phyloP scores from a whole-genome alignment of 2,329 filamentous ascomycete species.

The Diaporthe sp. region DNA sequence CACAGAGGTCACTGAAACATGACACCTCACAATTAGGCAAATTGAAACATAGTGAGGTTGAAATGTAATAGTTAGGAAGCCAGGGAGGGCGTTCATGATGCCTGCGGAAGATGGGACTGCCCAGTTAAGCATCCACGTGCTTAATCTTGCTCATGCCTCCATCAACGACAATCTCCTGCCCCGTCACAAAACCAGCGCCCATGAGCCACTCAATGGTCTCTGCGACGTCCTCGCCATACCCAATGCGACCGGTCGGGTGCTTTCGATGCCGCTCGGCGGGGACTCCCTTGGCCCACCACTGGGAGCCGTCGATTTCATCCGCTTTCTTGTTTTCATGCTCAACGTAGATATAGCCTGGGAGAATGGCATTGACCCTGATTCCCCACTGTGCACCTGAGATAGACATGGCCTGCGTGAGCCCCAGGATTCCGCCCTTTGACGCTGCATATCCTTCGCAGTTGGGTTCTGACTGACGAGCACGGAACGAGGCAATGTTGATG shows the following conservation, averaged over 20 bases:
- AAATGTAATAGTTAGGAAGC: neutral
- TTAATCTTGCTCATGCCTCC: conserved; percentile 48
- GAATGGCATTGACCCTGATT: conserved; percentile 55
- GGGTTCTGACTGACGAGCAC: conserved; percentile 59
- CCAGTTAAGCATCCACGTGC: conserved; percentile 38
- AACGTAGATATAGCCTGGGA: conserved; percentile 61
- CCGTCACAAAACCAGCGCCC: conserved; percentile 48
- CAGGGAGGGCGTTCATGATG: neutral
- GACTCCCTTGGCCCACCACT: conserved; percentile 54
- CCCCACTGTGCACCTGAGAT: conserved; percentile 50
- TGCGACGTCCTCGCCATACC: conserved; percentile 59
- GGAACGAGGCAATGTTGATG: conserved; percentile 61
- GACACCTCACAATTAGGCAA: neutral
- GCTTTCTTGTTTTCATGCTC: conserved; percentile 60
- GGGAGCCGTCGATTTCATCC: conserved; percentile 54
- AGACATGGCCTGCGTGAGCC: conserved; percentile 54
- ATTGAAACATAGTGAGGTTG: neutral
- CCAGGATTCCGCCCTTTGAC: conserved; percentile 54
- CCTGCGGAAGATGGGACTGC: neutral
- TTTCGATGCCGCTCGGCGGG: conserved; percentile 56
- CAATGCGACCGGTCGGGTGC: conserved; percentile 59
- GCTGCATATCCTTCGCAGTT: conserved; percentile 64
- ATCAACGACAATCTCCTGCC: conserved; percentile 48
- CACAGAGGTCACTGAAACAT: neutral
- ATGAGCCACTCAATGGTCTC: conserved; percentile 57